phyloP scores from a whole-genome alignment of 1,284 basidiomycete genomes.

The Cryptococcus deneoformans region DNA sequence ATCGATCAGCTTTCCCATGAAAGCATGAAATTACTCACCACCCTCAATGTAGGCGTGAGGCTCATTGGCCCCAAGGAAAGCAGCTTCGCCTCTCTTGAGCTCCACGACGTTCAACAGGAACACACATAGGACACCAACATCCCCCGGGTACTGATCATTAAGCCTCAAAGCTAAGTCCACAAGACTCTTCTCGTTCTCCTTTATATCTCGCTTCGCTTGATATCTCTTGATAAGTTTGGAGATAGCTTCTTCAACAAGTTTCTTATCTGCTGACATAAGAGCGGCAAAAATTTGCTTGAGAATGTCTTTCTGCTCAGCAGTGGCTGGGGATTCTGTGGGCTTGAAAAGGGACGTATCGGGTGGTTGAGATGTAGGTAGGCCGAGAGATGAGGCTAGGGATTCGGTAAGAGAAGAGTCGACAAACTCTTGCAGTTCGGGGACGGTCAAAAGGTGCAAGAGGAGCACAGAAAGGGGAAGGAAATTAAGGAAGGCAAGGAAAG shows the following conservation, averaged over 20 bases:
- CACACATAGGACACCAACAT: conserved; percentile 92
- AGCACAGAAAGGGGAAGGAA: conserved; percentile 60
- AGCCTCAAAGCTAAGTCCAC: conserved; percentile 69
- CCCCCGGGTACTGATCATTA: conserved; percentile 80
- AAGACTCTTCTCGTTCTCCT: conserved; percentile 52
- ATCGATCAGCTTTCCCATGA: not conserved
- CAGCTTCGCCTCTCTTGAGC: conserved; percentile 79
- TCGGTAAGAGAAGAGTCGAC: conserved; percentile 56
- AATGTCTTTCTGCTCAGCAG: conserved; percentile 58
- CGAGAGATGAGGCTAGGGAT: conserved; percentile 58
- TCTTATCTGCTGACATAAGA: conserved; percentile 70
- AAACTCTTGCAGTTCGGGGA: conserved; percentile 75
- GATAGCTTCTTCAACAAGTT: conserved; percentile 59
- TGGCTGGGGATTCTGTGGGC: conserved; percentile 25
- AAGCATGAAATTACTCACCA: conserved; percentile 55
- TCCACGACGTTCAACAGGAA: conserved; percentile 87
- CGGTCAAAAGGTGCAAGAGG: conserved; percentile 59
- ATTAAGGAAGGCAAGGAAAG: conserved; percentile 72
- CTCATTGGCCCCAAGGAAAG: conserved; percentile 93
- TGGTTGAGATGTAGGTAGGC: conserved; percentile 43
- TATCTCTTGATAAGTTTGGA: conserved; percentile 64
- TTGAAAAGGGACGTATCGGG: conserved; percentile 26
- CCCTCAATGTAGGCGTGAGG: conserved; percentile 95
- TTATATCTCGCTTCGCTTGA: conserved; percentile 48
- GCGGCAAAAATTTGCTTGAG: conserved; percentile 73